Evolutionary conservation across 768 basidiomycete species (phyloP), one percentile per base, ranked within the genome.

Genomic region (Leccinum boreale): DNA sequence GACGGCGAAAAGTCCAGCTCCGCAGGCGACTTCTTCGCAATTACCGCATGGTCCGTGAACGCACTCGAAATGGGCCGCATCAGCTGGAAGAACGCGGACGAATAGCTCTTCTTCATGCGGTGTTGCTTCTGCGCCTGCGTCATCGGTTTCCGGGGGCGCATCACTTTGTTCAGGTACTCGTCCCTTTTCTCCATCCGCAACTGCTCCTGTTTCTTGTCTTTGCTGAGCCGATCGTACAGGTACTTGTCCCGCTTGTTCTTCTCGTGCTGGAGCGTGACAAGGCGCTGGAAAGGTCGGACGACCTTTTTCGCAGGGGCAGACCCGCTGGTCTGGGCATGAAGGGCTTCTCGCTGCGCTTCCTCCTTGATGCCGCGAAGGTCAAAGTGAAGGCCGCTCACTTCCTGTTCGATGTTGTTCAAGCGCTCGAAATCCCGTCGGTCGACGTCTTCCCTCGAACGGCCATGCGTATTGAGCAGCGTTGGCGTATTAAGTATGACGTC

Each of bases 31-130:
- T 80, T 82, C 69, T 83, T 86, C 58, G 75, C 50, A 9, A 61
- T 53, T 53, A 73, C 53, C 26, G 79, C 77, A 50, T 89, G 86
- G 47, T 86, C 82, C 19, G 85, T 85, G 66, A 93, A 93, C 2
- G 92, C 92, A 59, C 85, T 92, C 15, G 92, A 94, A 52, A 92
- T 85, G 2, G 91, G 92, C n/a, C 91, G 82, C 86, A 92, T 92
- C 74, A 92, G 79, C 64, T 85, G 87, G 74, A 92, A 81, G 71
- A 93, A 88, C 5, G 89, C 87, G 1, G 86, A 78, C 19, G 82
- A 92, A 78, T 92, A 88, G 76, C 89, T 92, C 74, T 91, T 90
- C 81, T 92, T 92, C 73, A 87, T 85, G n/a, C 89, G 81, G 60
- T 90, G 89, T 56, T 87, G 86, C 71, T 91, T 90, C 66, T 83